A percentile compares a stretch with the other conserved stretches of the same genome.
These are phyloP conservation scores for Calonectria honghensis DNA, from an alignment of 2,329 filamentous ascomycete species.

Conservation along the genomic window DNA sequence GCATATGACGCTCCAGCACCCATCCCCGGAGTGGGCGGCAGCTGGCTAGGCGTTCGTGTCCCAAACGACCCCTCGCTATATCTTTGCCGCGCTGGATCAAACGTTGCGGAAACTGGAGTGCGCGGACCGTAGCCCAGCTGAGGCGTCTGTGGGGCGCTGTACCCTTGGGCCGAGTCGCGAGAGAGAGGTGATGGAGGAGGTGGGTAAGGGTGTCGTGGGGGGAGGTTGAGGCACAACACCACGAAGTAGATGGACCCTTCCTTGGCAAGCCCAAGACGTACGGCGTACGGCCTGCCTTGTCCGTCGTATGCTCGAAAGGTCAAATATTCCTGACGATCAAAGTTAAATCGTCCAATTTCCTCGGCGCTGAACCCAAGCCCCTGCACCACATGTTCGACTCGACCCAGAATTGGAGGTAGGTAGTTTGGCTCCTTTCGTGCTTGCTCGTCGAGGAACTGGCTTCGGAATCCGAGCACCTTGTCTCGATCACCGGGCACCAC, in stretches of 20 bases:
- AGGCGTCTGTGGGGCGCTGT: constrained; percentile 60
- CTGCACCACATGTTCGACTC: constrained; percentile 73
- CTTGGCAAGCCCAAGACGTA: constrained; percentile 75
- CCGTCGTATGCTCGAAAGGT: constrained; percentile 73
- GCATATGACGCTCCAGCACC: constrained; percentile 62
- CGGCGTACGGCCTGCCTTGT: constrained; percentile 68
- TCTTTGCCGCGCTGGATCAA: constrained; percentile 67
- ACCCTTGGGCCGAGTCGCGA: constrained; percentile 65
- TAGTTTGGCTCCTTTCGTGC: constrained; percentile 76
- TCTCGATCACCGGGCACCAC: constrained; percentile 71
- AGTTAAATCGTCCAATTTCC: constrained; percentile 70
- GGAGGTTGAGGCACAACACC: constrained; percentile 67
- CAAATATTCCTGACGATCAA: constrained; percentile 73
- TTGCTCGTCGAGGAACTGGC: constrained; percentile 74
- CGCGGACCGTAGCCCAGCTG: constrained; percentile 64
- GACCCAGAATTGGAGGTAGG: constrained; percentile 77
- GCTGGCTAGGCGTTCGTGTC: constrained; percentile 54
- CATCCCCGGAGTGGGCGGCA: constrained; percentile 53
- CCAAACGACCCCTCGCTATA: constrained; percentile 59
- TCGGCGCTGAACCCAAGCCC: constrained; percentile 72
- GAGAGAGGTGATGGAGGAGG: constrained; percentile 66
- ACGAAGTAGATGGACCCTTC: constrained; percentile 79
- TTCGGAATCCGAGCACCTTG: constrained; percentile 70
- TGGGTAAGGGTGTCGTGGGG: constrained; percentile 63
- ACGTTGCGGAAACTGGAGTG: constrained; percentile 68